phyloP scores from a whole-genome alignment of 2,329 filamentous ascomycete species.

The Helminthosporium solani region DNA sequence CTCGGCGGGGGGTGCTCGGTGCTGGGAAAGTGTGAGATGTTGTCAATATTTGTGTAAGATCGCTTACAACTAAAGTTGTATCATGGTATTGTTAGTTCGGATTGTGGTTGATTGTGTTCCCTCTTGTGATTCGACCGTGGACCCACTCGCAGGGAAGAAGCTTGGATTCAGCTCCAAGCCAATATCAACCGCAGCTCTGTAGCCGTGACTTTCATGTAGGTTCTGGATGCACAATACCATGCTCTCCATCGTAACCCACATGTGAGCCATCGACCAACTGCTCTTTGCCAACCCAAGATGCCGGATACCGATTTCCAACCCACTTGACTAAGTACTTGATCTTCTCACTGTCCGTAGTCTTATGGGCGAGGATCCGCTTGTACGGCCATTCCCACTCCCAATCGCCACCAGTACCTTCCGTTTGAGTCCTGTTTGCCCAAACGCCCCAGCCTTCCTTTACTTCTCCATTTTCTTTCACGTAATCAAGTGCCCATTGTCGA shows the following conservation, averaged over 20 bases:
- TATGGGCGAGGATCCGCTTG: conserved; percentile 14
- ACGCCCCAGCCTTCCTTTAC: conserved; percentile 7
- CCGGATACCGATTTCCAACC: conserved; percentile 14
- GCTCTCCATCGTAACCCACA: conserved; percentile 4
- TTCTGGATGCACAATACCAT: conserved; percentile 1
- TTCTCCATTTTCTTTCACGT: conserved; percentile 17
- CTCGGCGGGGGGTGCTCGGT: no score
- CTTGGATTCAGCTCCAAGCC: no score
- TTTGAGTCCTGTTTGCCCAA: conserved; percentile 13
- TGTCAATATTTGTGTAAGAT: no score
- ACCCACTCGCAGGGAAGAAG: no score
- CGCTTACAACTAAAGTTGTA: no score
- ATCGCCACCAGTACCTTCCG: conserved; percentile 5
- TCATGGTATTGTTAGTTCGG: no score
- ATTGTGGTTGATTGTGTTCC: no score
- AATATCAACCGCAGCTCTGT: no score
- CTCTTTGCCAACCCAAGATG: conserved; percentile 11
- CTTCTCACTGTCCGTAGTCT: conserved; percentile 4
- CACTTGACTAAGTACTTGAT: conserved; percentile 16
- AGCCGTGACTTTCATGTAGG: background rate
- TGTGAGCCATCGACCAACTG: conserved; percentile 5
- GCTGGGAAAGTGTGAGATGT: no score
- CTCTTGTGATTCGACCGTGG: no score
- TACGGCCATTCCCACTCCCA: conserved; percentile 17
- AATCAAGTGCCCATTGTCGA: conserved; percentile 17